Evolutionary conservation across 305 asterid species (phyloP).

Genomic region (Fraxinus sp.): DNA sequence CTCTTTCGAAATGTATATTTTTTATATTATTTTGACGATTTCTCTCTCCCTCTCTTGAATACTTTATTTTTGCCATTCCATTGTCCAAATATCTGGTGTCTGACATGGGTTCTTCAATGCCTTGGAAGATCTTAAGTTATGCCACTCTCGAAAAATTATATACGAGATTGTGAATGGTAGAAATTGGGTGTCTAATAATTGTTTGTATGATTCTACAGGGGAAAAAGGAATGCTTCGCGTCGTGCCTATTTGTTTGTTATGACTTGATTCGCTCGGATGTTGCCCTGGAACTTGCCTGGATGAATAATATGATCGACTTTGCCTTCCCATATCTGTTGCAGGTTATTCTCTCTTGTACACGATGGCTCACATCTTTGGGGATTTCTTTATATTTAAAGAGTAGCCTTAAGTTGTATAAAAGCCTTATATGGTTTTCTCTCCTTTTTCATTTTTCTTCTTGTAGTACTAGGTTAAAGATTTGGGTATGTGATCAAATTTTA

Average conservation of each 20-base stretch:
- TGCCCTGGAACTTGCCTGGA: slow-evolving; percentile 98
- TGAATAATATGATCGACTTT: slow-evolving; percentile 92
- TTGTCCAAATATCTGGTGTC: slow-evolving; percentile 4
- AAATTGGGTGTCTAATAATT: slow-evolving; percentile 15
- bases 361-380: slow-evolving; percentile 1
- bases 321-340: slow-evolving; percentile 95
- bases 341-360: slow-evolving; percentile 45
- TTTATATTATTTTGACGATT: background rate
- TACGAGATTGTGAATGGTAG: slow-evolving; percentile 4
- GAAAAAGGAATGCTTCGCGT: slow-evolving; percentile 97
- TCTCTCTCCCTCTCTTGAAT: background rate
- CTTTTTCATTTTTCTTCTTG: background rate
- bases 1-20: background rate
- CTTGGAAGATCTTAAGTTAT: slow-evolving; percentile 6
- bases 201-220: slow-evolving; percentile 58
- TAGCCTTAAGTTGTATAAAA: background rate
- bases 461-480: background rate
- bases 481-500: background rate
- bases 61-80: background rate
- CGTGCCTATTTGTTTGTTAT: slow-evolving; percentile 97
- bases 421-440: background rate
- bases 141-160: background rate
- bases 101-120: slow-evolving; percentile 7
- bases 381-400: background rate
- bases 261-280: slow-evolving; percentile 91